These are phyloP conservation scores for Hymenoscyphus repandus DNA, from an alignment of 2,329 filamentous ascomycete species.

Conservation along the genomic window DNA sequence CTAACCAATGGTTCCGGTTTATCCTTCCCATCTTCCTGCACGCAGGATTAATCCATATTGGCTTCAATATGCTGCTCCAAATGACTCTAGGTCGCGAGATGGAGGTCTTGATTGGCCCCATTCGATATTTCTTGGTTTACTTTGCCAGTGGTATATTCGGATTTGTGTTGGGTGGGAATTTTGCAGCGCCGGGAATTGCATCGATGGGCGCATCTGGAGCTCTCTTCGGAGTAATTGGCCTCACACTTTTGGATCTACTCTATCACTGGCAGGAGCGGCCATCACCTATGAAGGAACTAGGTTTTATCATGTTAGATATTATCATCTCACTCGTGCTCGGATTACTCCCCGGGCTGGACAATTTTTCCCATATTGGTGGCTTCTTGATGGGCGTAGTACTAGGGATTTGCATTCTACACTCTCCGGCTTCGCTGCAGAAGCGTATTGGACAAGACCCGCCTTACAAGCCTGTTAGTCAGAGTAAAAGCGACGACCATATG, in stretches of 20 bases:
- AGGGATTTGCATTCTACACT: slow-evolving; percentile 82
- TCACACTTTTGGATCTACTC: slow-evolving; percentile 81
- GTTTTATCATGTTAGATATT: slow-evolving; percentile 81
- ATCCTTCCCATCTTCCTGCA: slow-evolving; percentile 95
- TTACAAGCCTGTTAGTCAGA: slow-evolving; percentile 62
- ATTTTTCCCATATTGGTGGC: slow-evolving; percentile 95
- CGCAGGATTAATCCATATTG: slow-evolving; percentile 88
- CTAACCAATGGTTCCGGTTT: slow-evolving; percentile 96
- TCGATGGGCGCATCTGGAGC: slow-evolving; percentile 87
- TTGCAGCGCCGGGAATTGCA: slow-evolving; percentile 72
- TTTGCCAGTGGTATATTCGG: slow-evolving; percentile 90
- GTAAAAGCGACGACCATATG: slow-evolving; percentile 30
- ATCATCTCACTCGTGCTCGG: slow-evolving; percentile 88
- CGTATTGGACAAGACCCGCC: slow-evolving; percentile 67
- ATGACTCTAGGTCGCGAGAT: slow-evolving; percentile 87
- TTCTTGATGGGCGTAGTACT: slow-evolving; percentile 88
- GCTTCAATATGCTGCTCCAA: slow-evolving; percentile 90
- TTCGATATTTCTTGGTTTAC: slow-evolving; percentile 88
- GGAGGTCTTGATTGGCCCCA: slow-evolving; percentile 80
- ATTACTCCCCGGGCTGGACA: slow-evolving; percentile 86
- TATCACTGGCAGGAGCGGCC: slow-evolving; percentile 85
- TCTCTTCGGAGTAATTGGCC: slow-evolving; percentile 85
- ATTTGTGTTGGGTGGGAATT: slow-evolving; percentile 92
- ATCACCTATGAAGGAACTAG: slow-evolving; percentile 75
- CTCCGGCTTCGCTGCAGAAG: slow-evolving; percentile 72